Evolutionary conservation across 768 basidiomycete species (phyloP), one percentile per base, ranked within the genome.

Genomic region (Mrakia hoshinonis): DNA sequence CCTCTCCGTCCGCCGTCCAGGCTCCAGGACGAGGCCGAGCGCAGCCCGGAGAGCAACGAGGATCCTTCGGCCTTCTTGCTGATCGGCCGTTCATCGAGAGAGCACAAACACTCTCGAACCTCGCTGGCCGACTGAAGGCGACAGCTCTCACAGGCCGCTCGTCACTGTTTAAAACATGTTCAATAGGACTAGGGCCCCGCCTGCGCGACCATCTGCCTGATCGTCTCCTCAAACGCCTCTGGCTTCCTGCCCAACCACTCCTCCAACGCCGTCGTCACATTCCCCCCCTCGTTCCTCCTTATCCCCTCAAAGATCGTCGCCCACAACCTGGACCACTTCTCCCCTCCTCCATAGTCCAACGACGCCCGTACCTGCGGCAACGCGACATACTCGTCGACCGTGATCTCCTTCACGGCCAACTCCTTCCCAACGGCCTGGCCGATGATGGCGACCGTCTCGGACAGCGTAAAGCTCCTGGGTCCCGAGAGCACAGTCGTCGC

Each of bases 231-330:
- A 46, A 70, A 69, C 0, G 61, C 62, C 63, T 73, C 73, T 9
- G 68, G 63, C 63, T 73, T 29, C 54, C 73, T 64, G 11, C 73
- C 62, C 20, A 73, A 39, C 55, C 51, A 29, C n/a, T 38, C 54
- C 46, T 36, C 24, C 62, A 73, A 31, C 29, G 29, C 36, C 26
- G 47, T n/a, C 15, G 68, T 73, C 68, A 73, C 73, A 11, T 3
- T n/a, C 13, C 13, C 68, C 20, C 68, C 43, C 61, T 65, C 69
- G 3, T 62, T 68, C 3, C 36, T n/a, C 43, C 62, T 55, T n/a
- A 73, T 70, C 24, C 68, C 73, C 54, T 70, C 73, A 2, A 22
- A 73, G 0, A 62, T 62, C 12, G 73, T 73, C 9, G 73, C 73
- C 73, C 73, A 73, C 6, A 73, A 43, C 31, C 13, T 22, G 10